Conservation (phyloP, 148 eudicot genomes). For the Fagopyrum homotropicum region DNA sequence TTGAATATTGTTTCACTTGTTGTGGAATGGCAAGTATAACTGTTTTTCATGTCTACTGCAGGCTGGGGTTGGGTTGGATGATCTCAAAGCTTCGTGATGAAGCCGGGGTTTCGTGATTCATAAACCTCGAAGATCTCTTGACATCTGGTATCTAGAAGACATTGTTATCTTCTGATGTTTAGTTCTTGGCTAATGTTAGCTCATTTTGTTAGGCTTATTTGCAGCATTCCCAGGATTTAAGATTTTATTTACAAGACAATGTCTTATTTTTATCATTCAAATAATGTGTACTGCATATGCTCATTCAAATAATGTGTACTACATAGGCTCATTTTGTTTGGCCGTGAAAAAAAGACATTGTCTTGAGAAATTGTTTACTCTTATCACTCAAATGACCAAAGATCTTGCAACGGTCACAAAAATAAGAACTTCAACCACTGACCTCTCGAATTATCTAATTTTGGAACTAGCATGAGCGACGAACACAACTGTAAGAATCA, state of each 20-base stretch:
- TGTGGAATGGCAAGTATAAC: too few relatives aligned
- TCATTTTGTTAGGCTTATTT: background rate
- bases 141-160: background rate
- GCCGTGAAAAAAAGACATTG: too few relatives aligned
- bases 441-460: too few relatives aligned
- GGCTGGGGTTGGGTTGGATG: conserved; percentile 9
- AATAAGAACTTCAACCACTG: too few relatives aligned
- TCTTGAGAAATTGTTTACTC: too few relatives aligned
- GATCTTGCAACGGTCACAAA: too few relatives aligned
- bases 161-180: background rate
- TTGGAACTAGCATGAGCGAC: too few relatives aligned
- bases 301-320: too few relatives aligned
- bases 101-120: background rate
- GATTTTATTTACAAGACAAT: too few relatives aligned
- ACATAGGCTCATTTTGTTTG: too few relatives aligned
- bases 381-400: too few relatives aligned
- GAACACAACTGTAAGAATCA: too few relatives aligned
- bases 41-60: background rate
- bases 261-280: background rate
- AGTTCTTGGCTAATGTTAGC: background rate
- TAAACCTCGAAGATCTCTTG: background rate
- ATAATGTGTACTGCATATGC: background rate
- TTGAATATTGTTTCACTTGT: background rate
- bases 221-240: background rate
- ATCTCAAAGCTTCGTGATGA: conserved; percentile 9